Evolutionary conservation across 768 basidiomycete species (phyloP).

Genomic region (Russula abietina): DNA sequence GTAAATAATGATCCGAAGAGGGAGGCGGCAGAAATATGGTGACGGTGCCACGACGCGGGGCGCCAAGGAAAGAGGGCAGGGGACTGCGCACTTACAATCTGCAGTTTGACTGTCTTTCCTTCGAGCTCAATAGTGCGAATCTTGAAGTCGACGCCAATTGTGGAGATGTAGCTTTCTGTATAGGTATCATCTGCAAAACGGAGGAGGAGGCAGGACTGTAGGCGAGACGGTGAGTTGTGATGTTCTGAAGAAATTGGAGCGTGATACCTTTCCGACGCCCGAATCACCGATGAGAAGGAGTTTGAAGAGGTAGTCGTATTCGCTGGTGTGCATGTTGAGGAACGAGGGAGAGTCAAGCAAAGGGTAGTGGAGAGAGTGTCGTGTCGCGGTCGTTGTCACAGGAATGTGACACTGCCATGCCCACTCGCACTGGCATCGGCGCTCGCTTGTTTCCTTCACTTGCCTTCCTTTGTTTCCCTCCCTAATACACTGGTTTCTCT

Average conservation of each 20-base stretch:
- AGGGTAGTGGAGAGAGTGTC: constrained; percentile 8
- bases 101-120: constrained; percentile 96
- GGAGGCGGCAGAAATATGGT: background rate
- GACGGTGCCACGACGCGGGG: constrained; percentile 1
- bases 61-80: background rate
- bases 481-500: too few relatives aligned
- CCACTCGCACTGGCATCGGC: too few relatives aligned
- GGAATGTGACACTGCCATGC: constrained; percentile 34
- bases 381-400: constrained; percentile 33
- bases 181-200: constrained; percentile 96
- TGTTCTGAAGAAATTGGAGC: constrained; percentile 22
- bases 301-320: constrained; percentile 96
- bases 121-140: constrained; percentile 98
- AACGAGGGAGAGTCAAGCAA: constrained; percentile 16
- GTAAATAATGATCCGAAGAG: background rate
- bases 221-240: constrained; percentile 18
- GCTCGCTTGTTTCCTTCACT: too few relatives aligned
- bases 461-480: too few relatives aligned
- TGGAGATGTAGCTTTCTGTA: constrained; percentile 95
- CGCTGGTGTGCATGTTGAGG: constrained; percentile 76
- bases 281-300: constrained; percentile 92
- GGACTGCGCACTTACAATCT: constrained; percentile 72
- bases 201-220: constrained; percentile 83
- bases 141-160: constrained; percentile 99
- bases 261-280: constrained; percentile 83